These are phyloP conservation scores for Phyllosticta citrichinensis DNA, from an alignment of 2,329 filamentous ascomycete species.

Conservation along the genomic window DNA sequence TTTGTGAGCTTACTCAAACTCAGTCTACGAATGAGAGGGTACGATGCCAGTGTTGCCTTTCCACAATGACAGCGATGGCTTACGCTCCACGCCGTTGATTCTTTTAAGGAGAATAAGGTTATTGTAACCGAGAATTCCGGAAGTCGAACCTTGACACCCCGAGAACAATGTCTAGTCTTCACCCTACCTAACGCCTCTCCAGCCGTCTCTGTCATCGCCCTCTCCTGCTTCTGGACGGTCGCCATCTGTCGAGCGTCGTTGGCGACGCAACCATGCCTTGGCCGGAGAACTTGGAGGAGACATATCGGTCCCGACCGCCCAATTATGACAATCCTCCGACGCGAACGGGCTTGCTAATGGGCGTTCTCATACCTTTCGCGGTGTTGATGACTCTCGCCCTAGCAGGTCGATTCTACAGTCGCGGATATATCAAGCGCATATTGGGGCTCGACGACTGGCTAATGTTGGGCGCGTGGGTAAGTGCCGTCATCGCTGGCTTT, in stretches of 20 bases:
- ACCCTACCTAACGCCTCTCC: background rate
- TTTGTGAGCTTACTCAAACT: background rate
- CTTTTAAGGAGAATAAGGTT: background rate
- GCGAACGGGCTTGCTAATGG: conserved; percentile 16
- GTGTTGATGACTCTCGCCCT: conserved; percentile 11
- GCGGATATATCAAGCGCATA: conserved; percentile 19
- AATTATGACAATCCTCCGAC: conserved; percentile 22
- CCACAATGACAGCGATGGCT: background rate
- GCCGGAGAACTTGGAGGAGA: background rate
- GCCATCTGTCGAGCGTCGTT: background rate
- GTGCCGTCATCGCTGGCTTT: background rate
- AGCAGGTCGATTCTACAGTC: conserved; percentile 15
- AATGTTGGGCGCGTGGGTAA: conserved; percentile 18
- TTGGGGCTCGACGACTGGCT: conserved; percentile 20
- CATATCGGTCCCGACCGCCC: conserved; percentile 7
- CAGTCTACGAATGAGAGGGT: background rate
- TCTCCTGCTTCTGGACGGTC: background rate
- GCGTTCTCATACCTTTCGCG: conserved; percentile 16
- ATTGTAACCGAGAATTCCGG: background rate
- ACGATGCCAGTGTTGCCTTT: background rate
- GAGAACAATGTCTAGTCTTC: background rate
- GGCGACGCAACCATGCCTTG: background rate
- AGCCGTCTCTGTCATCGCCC: background rate
- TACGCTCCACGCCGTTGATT: background rate
- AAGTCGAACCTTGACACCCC: background rate